Base-by-base conservation (phyloP, 2,329 filamentous ascomycete genomes). In the Colletotrichum tofieldiae region DNA sequence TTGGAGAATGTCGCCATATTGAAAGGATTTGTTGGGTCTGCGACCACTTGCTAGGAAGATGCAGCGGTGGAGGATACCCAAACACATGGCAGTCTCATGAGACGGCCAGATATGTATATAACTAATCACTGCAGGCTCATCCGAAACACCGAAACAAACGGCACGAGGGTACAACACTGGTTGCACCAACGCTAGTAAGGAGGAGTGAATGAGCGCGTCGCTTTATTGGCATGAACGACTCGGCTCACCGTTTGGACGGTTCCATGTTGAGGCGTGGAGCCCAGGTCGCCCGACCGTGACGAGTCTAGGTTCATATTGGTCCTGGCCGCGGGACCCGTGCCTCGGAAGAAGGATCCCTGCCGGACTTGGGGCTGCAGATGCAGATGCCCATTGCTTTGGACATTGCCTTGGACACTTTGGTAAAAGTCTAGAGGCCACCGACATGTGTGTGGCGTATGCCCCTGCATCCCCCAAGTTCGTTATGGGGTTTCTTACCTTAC, bases 301-400 rank as follows among this genome's bases (percentile, higher is more conserved):
- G 23, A n/a, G 35, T 39, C 11, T 3, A 55, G 32, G 20, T 55
- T 9, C n/a, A 29, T 32, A 11, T 43, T 60, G n/a, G 43, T 61
- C 11, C 16, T 51, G 64, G 55, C 55, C 41, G 49, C 63, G 63
- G 63, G 63, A 67, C 26, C 67, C 41, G 67, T 71, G 47, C 63
- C 49, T 43, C 8, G 12, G 14, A 35, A 41, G 39, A 51, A 9
- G 47, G 47, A 26, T 3, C 41, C 16, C 29, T 32, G 41, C 20
- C 16, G 16, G 16, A 43, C 41, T 43, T 18, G 16, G 41, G 16
- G 16, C 16, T 37, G 35, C 5, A 37, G 18, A n/a, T 23, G 45
- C 23, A 29, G 47, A 49, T 26, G 51, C 20, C 5, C 18, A 6
- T n/a, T 55, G 18, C 12, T 16, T 55, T n/a, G 32, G 20, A 5